Conservation (phyloP, 2,329 filamentous ascomycete genomes). For the Beauveria sp. region DNA sequence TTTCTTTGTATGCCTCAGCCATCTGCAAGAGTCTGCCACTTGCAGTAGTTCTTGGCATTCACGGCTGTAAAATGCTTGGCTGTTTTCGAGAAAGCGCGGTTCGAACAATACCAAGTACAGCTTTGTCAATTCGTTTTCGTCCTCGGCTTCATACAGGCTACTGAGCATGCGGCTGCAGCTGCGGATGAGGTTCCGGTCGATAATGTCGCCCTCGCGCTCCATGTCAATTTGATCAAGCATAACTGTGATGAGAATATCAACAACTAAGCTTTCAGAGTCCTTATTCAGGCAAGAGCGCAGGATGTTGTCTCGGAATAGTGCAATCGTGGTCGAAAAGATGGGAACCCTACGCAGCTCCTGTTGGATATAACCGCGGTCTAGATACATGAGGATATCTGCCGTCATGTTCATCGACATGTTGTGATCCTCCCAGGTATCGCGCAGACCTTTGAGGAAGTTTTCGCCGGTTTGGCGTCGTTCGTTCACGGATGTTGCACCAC, state of each 20-base stretch:
- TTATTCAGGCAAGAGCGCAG: slow-evolving; percentile 51
- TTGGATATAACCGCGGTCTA: slow-evolving; percentile 76
- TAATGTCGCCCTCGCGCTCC: slow-evolving; percentile 83
- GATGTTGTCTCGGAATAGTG: slow-evolving; percentile 80
- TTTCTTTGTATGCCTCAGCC: slow-evolving; percentile 67
- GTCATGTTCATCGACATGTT: slow-evolving; percentile 94
- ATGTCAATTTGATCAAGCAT: slow-evolving; percentile 86
- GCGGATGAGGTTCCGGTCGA: slow-evolving; percentile 75
- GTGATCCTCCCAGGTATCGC: slow-evolving; percentile 79
- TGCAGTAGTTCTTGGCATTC: slow-evolving; percentile 71
- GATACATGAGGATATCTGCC: slow-evolving; percentile 94
- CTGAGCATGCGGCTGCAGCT: slow-evolving; percentile 87
- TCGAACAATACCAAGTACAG: slow-evolving; percentile 83
- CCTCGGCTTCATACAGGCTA: slow-evolving; percentile 71
- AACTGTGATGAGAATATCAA: slow-evolving; percentile 70
- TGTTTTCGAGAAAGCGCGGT: slow-evolving; percentile 63
- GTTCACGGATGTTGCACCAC: slow-evolving; percentile 55
- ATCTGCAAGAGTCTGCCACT: slow-evolving; percentile 72
- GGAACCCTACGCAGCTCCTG: slow-evolving; percentile 60
- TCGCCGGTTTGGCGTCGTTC: slow-evolving; percentile 77
- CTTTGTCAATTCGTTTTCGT: slow-evolving; percentile 69
- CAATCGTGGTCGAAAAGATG: slow-evolving; percentile 79
- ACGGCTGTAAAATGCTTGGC: slow-evolving; percentile 62
- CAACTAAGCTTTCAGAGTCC: slow-evolving; percentile 45
- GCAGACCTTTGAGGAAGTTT: slow-evolving; percentile 69